Evolutionary conservation across 2,329 filamentous ascomycete genomes (phyloP).

Genomic region (Colletotrichum magnum): DNA sequence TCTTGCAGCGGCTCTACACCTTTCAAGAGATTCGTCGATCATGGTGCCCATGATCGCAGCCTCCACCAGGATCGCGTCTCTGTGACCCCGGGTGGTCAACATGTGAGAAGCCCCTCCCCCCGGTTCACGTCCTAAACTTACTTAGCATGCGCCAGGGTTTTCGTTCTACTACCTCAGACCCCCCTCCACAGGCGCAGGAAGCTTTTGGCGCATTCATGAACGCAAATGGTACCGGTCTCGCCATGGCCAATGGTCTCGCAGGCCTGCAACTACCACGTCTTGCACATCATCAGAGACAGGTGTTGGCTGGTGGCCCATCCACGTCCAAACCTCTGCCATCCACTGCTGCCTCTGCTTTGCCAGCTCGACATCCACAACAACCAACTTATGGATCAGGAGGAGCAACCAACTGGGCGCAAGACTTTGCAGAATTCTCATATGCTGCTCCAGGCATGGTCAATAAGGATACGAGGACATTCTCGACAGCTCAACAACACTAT

Average conservation of each 20-base stretch:
- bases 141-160: conserved; percentile 22
- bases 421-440: conserved; percentile 22
- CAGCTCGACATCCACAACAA: background rate
- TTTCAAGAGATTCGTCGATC: conserved; percentile 59
- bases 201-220: conserved; percentile 54
- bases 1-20: conserved; percentile 59
- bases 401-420: conserved; percentile 34
- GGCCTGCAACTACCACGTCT: background rate
- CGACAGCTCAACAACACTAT: background rate
- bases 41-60: conserved; percentile 58
- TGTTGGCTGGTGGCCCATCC: too few relatives aligned
- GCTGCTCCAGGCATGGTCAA: background rate
- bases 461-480: background rate
- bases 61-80: conserved; percentile 58
- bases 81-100: conserved; percentile 16
- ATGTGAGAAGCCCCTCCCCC: background rate
- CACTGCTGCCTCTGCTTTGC: background rate
- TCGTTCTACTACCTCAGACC: conserved; percentile 8
- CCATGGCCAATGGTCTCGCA: background rate
- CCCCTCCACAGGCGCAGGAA: conserved; percentile 46
- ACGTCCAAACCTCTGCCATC: background rate
- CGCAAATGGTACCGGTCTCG: conserved; percentile 15
- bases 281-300: background rate
- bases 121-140: background rate
- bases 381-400: too few relatives aligned